Evolutionary conservation across 768 basidiomycete genomes (phyloP), one percentile per base, ranked within the genome.

Genomic region (Tephrocybe sp.): DNA sequence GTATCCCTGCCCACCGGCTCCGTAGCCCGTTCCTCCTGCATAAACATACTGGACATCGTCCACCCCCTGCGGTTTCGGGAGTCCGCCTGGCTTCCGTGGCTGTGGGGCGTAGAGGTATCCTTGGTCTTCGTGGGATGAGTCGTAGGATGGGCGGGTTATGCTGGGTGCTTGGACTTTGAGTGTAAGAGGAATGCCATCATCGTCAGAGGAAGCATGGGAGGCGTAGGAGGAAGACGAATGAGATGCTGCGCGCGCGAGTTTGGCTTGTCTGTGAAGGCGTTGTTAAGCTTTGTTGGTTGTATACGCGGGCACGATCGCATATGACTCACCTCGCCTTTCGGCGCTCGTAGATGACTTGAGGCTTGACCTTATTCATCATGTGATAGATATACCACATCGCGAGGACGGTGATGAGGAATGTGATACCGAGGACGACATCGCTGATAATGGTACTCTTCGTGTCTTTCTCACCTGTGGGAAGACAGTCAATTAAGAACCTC

Each of bases 371-470:
- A 65, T 84, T 81, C 80, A 96, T 90, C 65, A 83, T 63, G 46
- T 67, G 75, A 57, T 79, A 79, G 58, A 96, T 90, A 64, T 88
- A 95, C 89, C 90, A 94, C 76, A 88, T 86, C 0, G 93, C 88
- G 21, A 70, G 65, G 45, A 89, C 40, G 0, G 93, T 94, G 56
- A 95, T 80, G 17, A 91, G 36, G 32, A 84, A 64, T 0, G 91
- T 91, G 33, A 88, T 47, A 5, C 63, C 85, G 24, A 93, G 68
- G 3, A 94, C 88, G 4, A 74, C 64, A 54, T 89, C 80, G 47
- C 84, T 86, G 55, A 93, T 79, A 54, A 88, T 81, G 55, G 74
- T 81, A 62, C 83, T 79, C 56, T 76, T 75, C 2, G 65, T 76
- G 64, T 66, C 67, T 34, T 67, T 69, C 17, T 55, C 62, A 15